Base-by-base conservation (phyloP, 441 rosid genomes). In the Hura crepitans region DNA sequence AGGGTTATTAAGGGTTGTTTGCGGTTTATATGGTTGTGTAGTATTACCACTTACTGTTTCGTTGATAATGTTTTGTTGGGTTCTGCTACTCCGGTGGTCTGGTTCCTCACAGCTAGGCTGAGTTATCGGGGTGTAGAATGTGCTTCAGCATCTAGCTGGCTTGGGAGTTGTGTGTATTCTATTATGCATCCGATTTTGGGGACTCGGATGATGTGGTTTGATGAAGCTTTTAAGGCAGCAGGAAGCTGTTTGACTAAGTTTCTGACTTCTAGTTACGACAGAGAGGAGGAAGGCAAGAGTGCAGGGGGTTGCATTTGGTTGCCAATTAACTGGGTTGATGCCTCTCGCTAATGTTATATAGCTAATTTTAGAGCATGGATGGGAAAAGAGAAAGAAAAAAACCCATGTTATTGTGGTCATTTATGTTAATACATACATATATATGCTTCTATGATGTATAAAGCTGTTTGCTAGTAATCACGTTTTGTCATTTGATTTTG, bases 291-390 rank as follows among this genome's bases (percentile, higher is more conserved):
- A 75, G 83, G 61, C 74, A 22, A 61, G 66, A 63, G 58, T 53
- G 54, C 69, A 68, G 65, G 81, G 73, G 81, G 73, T 45, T 76
- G 72, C 75, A 62, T 72, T 62, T 58, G 81, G 79, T 66, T 66
- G 75, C 77, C 20, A 72, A 66, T 71, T 72, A 72, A 18, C 69
- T 35, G 72, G 77, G 45, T 75, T 17, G 79, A 74, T 62, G 53
- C 76, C 61, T 72, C 46, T 72, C 46, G 63, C 76, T 79, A 71
- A 79, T 85, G 79, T 75, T 74, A 75, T 73, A 79, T 77, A 74
- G 69, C 77, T 83, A 85, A 79, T 81, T 78, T 65, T 71, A 75
- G 83, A 69, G 62, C 79, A 58, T 77, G 81, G 80, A 77, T 82
- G 73, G 74, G 71, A 72, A 73, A 70, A n/a, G n/a, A n/a, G n/a